Evolutionary conservation across 2,329 filamentous ascomycete species (phyloP), one percentile per base, ranked within the genome.

Genomic region (Scedosporium minutisporum): DNA sequence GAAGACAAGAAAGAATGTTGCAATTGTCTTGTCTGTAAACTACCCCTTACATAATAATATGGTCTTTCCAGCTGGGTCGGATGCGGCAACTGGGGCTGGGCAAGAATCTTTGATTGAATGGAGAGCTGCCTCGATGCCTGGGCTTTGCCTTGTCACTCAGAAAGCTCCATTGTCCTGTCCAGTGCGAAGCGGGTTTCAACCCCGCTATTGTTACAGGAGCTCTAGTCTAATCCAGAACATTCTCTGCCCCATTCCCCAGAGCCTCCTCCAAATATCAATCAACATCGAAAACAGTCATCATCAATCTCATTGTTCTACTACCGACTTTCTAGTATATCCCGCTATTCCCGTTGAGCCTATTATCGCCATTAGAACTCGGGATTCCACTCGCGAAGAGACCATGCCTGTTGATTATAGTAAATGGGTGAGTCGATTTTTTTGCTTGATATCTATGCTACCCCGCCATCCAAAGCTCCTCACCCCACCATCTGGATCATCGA

Each of bases 351-450:
- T 6, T n/a, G 25, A 18, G n/a, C 44, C 16, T 27, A 42, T 2
- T 57, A 12, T 42, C 16, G 9, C 16, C 25, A 51, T n/a, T 14
- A 23, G n/a, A 38, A 25, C 16, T 14, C 5, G 10, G 25, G 27
- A 55, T 27, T 29, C 18, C 21, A 12, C 21, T 23, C 16, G 10
- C 44, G 16, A 18, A 23, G n/a, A 23, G 25, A 58, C 63, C 63
- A 82, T 82, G 80, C 79, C 80, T 63, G 75, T 83, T 58, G 80
- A 83, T 65, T 83, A 88, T 73, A 88, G 85, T 76, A 89, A 89
- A 78, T 89, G 87, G 86, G 85, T 87, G 73, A 64, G 79, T 71
- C 48, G 48, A 23, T 6, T 29, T 23, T 33, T 59, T 14, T 27
- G 16, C 18, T 42, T 16, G 29, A 14, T 4, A 14, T 25, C 57